Evolutionary conservation across 2,329 filamentous ascomycete genomes (phyloP), one percentile per base, ranked within the genome.

Genomic region (Thielaviopsis musarum): DNA sequence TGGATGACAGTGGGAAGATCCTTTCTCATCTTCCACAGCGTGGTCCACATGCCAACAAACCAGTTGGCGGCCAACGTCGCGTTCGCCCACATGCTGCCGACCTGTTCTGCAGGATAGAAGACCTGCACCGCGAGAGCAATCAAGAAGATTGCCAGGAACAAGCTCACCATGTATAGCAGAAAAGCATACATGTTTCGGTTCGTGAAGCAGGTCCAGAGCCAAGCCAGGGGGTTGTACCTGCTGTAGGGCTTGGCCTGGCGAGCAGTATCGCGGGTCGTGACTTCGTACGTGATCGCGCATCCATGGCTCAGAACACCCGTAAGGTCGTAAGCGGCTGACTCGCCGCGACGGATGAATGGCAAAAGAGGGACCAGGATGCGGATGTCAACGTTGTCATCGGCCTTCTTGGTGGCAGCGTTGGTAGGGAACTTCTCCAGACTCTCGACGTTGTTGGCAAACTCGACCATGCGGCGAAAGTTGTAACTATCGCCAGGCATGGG

Each of bases 241-340:
- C 17, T 45, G 38, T 45, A 45, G 1, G 38, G 38, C 15, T n/a
- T 15, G 17, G 38, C 38, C n/a, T 58, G 60, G 15, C 9, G 28
- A 2, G n/a, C 48, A 24, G 12, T 59, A 19, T 61, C 53, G 15
- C 28, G 30, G 21, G 41, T 19, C 6, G 53, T 49, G 12, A 57
- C 55, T 24, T 61, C 60, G 13, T 61, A 61, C 1, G 60, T 61
- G 24, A 61, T 45, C 17, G 56, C 60, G 17, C 56, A 52, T 26
- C 56, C 60, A 17, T 56, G 52, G 13, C 28, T 45, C 19, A 61
- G 41, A 17, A 52, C 52, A 5, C 24, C 52, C 22, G 45, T 52
- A 1, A 54, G 17, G 5, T 38, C 26, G n/a, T 30, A 55, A 10
- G 34, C 19, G n/a, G 26, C 21, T 0, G 19, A 19, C 6, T 55